Percentiles rank a stretch among this genome's conserved stretches.
Conservation (phyloP, 2,329 filamentous ascomycete species). For the Colletotrichum sp. region DNA sequence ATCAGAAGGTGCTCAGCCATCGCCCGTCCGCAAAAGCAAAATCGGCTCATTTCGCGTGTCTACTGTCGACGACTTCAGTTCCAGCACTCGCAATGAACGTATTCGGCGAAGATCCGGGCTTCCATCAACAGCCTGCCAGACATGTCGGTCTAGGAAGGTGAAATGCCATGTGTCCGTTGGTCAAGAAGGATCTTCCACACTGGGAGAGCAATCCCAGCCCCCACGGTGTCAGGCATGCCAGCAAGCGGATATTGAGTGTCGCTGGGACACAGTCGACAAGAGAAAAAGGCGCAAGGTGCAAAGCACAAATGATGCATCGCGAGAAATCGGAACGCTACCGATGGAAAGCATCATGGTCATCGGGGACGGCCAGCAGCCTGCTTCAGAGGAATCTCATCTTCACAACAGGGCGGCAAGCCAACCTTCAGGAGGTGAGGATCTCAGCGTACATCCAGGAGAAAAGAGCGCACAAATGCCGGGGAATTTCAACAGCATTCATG, state of each 20-base stretch:
- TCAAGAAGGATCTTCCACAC: neutral
- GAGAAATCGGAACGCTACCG: rapidly evolving
- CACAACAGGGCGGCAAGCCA: neutral
- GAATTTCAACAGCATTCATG: neutral
- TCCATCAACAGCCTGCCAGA: neutral
- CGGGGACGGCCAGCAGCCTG: neutral
- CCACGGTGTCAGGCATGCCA: neutral
- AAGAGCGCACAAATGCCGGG: neutral
- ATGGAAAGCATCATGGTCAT: neutral
- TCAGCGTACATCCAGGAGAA: neutral
- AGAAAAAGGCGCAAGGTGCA: neutral
- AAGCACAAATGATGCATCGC: neutral
- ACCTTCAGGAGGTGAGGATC: neutral
- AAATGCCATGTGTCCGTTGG: neutral
- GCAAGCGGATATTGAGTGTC: neutral
- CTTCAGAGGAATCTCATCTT: neutral
- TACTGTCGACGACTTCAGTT: neutral
- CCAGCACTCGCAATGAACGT: neutral
- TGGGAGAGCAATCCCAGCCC: neutral
- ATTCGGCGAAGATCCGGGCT: neutral
- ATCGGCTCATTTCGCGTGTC: neutral
- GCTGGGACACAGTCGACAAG: neutral
- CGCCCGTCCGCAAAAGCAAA: neutral
- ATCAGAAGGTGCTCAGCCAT: neutral
- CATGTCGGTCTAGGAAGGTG: neutral